Evolutionary conservation across 441 rosid genomes (phyloP).

Genomic region (Metrosideros polymorpha): DNA sequence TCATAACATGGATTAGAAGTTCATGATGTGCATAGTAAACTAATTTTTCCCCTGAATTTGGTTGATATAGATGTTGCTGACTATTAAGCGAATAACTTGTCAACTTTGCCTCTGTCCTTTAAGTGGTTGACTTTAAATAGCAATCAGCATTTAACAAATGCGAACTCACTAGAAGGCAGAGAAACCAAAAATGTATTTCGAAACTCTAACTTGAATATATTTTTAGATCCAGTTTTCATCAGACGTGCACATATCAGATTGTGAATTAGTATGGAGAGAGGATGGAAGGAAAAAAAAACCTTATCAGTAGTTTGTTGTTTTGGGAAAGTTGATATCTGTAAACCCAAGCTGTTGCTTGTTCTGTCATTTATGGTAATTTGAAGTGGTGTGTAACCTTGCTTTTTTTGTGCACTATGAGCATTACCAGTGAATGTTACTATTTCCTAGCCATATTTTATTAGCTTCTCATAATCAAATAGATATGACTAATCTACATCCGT

Average conservation of each 20-base stretch:
- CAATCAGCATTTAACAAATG: background rate
- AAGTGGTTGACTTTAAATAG: background rate
- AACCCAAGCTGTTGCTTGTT: background rate
- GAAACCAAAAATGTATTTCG: background rate
- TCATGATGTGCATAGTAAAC: background rate
- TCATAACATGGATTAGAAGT: background rate
- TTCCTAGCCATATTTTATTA: background rate
- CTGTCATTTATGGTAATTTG: background rate
- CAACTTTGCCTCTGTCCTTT: background rate
- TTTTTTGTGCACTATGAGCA: background rate
- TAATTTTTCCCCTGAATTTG: background rate
- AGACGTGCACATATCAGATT: background rate
- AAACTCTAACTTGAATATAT: background rate
- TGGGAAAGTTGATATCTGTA: background rate
- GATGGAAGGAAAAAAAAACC: background rate
- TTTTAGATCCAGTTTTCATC: background rate
- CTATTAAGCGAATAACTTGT: background rate
- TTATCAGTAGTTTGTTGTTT: background rate
- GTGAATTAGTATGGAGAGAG: background rate
- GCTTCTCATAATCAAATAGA: background rate
- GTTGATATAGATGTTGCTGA: background rate
- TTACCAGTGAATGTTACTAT: background rate
- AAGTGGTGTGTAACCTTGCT: background rate
- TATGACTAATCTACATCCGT: background rate
- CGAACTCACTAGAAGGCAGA: background rate